phyloP scores from a whole-genome alignment of 2,329 filamentous ascomycete species.

The Xylogone sp. region DNA sequence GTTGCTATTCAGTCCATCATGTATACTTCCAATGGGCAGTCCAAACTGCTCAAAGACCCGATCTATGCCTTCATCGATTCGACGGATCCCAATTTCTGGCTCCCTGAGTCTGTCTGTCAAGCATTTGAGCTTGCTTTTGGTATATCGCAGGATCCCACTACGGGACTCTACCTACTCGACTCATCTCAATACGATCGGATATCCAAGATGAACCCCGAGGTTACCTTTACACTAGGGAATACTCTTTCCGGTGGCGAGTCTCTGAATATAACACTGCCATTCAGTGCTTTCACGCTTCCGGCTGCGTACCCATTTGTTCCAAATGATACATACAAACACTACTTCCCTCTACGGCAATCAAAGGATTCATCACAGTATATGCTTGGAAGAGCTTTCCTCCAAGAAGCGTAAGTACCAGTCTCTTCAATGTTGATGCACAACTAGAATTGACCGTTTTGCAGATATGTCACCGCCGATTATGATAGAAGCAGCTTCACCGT shows the following conservation, averaged over 20 bases:
- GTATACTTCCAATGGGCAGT: conserved; percentile 29
- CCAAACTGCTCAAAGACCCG: conserved; percentile 28
- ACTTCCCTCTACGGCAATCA: conserved; percentile 14
- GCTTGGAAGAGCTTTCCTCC: conserved; percentile 15
- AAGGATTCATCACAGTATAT: conserved; percentile 13
- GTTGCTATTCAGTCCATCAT: conserved; percentile 33
- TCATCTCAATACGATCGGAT: conserved; percentile 20
- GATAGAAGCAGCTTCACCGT: conserved; percentile 32
- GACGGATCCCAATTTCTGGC: conserved; percentile 24
- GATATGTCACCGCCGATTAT: conserved; percentile 34
- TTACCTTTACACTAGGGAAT: conserved; percentile 25
- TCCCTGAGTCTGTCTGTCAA: conserved; percentile 23
- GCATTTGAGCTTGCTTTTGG: conserved; percentile 25
- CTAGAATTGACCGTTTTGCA: conserved; percentile 12
- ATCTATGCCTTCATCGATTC: conserved; percentile 26
- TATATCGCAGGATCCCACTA: conserved; percentile 20
- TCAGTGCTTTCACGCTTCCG: conserved; percentile 12
- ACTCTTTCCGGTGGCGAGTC: conserved; percentile 6
- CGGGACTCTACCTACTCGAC: conserved; percentile 23
- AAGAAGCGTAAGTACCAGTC: conserved; percentile 14
- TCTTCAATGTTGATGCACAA: conserved; percentile 22
- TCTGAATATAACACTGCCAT: conserved; percentile 14
- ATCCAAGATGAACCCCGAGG: conserved; percentile 16
- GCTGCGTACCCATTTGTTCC: conserved; percentile 3
- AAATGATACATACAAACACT: conserved; percentile 2